Evolutionary conservation across 2,329 filamentous ascomycete species (phyloP).

Genomic region (Karstenula rhodostoma): DNA sequence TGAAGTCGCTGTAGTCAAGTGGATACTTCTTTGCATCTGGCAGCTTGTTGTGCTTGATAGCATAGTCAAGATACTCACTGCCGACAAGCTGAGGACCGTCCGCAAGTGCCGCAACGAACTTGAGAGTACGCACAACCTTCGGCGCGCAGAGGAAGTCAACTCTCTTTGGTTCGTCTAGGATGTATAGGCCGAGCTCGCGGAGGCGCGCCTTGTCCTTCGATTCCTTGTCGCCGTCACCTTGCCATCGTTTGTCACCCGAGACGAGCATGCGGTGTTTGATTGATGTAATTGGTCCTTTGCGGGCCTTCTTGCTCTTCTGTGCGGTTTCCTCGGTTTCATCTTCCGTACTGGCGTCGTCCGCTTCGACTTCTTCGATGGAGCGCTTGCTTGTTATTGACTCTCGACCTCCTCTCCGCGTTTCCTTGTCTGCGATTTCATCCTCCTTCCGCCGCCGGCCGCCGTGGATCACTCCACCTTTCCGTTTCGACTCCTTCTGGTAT

Average conservation of each 20-base stretch:
- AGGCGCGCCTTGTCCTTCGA: slow-evolving; percentile 82
- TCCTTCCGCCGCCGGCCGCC: slow-evolving; percentile 54
- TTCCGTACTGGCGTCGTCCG: slow-evolving; percentile 50
- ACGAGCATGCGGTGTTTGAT: slow-evolving; percentile 79
- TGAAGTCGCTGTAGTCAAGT: slow-evolving; percentile 75
- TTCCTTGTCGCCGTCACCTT: slow-evolving; percentile 75
- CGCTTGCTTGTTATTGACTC: slow-evolving; percentile 55
- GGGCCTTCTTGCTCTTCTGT: slow-evolving; percentile 70
- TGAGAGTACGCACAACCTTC: slow-evolving; percentile 85
- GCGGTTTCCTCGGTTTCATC: slow-evolving; percentile 61
- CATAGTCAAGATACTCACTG: slow-evolving; percentile 79
- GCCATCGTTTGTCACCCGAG: slow-evolving; percentile 86
- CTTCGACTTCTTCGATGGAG: slow-evolving; percentile 55
- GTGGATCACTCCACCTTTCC: slow-evolving; percentile 71
- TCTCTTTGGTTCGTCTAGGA: slow-evolving; percentile 76
- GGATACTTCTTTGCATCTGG: slow-evolving; percentile 71
- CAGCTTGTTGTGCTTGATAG: slow-evolving; percentile 72
- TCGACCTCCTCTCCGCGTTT: slow-evolving; percentile 38
- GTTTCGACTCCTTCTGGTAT: slow-evolving; percentile 93
- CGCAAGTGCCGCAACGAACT: slow-evolving; percentile 89
- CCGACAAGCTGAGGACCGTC: slow-evolving; percentile 80
- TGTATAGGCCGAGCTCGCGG: slow-evolving; percentile 80
- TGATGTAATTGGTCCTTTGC: slow-evolving; percentile 60
- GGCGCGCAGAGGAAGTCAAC: slow-evolving; percentile 91
- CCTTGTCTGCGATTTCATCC: slow-evolving; percentile 48